Evolutionary conservation across 192 early-diverging fungal species (phyloP), one percentile per base, ranked within the genome.

Genomic region (Obelidium mucronatum): DNA sequence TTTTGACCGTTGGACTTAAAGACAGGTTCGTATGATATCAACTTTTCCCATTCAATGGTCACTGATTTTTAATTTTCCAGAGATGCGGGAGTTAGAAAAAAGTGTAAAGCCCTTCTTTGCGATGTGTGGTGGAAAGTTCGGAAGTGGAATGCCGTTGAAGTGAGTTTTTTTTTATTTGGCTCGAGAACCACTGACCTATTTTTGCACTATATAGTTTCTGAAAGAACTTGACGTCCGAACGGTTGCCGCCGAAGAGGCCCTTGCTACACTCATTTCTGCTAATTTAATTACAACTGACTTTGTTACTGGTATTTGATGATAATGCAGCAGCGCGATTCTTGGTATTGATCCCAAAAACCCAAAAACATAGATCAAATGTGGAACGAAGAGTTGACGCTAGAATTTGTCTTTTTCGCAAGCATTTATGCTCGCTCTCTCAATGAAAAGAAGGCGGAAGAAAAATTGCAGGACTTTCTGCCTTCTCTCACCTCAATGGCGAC

Each of bases 341-440:
- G n/a, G n/a, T n/a, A n/a, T n/a, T n/a, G n/a, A n/a, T n/a, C n/a
- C n/a, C n/a, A n/a, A n/a, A n/a, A n/a, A n/a, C n/a, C n/a, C n/a
- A n/a, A n/a, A n/a, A n/a, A n/a, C n/a, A 11, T 33, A 74, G 72
- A 74, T 11, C 11, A 51, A 22, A 60, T 74, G 56, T 74, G 72
- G 72, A 37, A 13, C 31, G 55, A 60, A 5, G 24, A 60, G 26
- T 13, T 74, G 13, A 35, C 36, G 3, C 8, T 51, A 13, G 72
- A 74, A 44, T 74, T 74, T 56, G 42, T 62, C 28, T 74, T 74
- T 48, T 74, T 74, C 34, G 72, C 72, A 15, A 40, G 11, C 37
- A 48, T 74, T 40, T 74, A 74, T 33, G 52, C 60, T n/a, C 28
- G 55, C 8, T 28, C 15, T 22, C 28, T 74, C 2, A 19, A 54